A percentile compares a stretch with the other conserved stretches of the same genome.
These are phyloP conservation scores for Annona cherimola DNA, from an alignment of 164 flowering plant species.

Conservation along the genomic window DNA sequence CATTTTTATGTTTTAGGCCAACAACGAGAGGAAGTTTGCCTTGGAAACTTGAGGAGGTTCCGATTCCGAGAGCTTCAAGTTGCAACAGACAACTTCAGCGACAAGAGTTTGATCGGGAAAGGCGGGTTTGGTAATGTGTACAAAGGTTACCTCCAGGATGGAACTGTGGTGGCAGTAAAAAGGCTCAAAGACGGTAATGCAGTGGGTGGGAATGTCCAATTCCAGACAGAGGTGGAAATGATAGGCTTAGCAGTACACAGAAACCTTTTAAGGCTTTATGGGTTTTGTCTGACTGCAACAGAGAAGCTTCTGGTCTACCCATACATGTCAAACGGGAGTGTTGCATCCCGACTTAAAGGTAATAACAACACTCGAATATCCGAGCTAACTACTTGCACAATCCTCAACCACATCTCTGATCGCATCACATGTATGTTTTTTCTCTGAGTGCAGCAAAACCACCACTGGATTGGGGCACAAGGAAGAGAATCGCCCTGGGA, in stretches of 20 bases:
- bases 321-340: conserved; percentile 79
- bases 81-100: conserved; percentile 66
- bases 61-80: conserved; percentile 63
- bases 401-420: background rate
- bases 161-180: conserved; percentile 68
- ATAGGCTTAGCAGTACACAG: conserved; percentile 77
- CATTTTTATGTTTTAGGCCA: conserved; percentile 27
- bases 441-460: conserved; percentile 46
- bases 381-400: background rate
- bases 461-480: conserved; percentile 62
- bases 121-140: conserved; percentile 81
- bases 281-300: conserved; percentile 58
- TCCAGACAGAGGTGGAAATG: conserved; percentile 81
- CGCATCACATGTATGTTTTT: background rate
- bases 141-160: conserved; percentile 63
- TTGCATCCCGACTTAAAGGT: conserved; percentile 76
- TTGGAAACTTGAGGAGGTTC: conserved; percentile 73
- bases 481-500: conserved; percentile 81
- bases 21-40: conserved; percentile 50
- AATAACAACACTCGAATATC: background rate
- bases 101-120: conserved; percentile 63
- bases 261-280: conserved; percentile 60
- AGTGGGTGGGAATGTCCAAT: conserved; percentile 62
- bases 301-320: conserved; percentile 74
- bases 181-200: conserved; percentile 73